phyloP scores from a whole-genome alignment of 2,329 filamentous ascomycete species.

The Aspergillus pseudoterreus region DNA sequence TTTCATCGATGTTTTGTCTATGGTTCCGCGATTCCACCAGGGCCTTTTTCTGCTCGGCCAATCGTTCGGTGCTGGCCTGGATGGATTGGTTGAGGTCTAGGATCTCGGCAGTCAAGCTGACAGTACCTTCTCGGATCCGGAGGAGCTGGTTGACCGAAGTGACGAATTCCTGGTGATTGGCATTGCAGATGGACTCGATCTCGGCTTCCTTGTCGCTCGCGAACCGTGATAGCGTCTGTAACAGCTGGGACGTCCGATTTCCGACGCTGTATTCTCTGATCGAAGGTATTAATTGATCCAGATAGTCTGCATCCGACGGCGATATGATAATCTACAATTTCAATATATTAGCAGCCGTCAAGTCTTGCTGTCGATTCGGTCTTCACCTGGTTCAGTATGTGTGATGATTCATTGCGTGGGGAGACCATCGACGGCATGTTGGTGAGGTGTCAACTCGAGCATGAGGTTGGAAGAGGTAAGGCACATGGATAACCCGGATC shows the following conservation, averaged over 20 bases:
- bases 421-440: conserved; percentile 33
- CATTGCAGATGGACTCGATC: conserved; percentile 91
- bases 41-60: conserved; percentile 90
- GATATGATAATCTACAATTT: conserved; percentile 77
- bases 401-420: conserved; percentile 34
- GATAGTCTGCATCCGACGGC: conserved; percentile 85
- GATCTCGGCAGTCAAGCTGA: conserved; percentile 84
- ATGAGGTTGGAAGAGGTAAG: background rate
- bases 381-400: conserved; percentile 38
- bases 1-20: conserved; percentile 92
- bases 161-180: conserved; percentile 95
- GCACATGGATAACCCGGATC: background rate
- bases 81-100: conserved; percentile 91
- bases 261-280: conserved; percentile 83
- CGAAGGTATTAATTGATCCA: conserved; percentile 91
- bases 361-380: background rate
- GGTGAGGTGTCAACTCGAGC: background rate
- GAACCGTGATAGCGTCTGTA: conserved; percentile 75
- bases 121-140: conserved; percentile 83
- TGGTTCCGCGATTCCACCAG: conserved; percentile 89
- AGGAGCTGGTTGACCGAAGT: conserved; percentile 92
- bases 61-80: conserved; percentile 86
- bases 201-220: conserved; percentile 82
- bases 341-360: conserved; percentile 8
- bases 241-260: conserved; percentile 67